Evolutionary conservation across 2,329 filamentous ascomycete species (phyloP).

Genomic region (Aspergillus udagawae): DNA sequence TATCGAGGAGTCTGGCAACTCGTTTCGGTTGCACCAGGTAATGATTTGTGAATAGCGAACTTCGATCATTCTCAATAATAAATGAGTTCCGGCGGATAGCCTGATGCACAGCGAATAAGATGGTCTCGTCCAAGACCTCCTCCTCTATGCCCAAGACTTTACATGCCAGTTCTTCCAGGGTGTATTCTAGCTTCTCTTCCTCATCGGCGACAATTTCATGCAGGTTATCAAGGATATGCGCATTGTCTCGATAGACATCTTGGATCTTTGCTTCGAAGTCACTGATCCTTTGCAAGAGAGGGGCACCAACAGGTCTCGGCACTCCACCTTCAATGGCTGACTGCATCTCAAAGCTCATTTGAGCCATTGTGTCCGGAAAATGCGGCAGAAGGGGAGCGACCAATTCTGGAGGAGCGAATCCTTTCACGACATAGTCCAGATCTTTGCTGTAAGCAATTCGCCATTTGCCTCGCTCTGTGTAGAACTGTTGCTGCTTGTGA

Average conservation of each 20-base stretch:
- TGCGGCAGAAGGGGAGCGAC: constrained; percentile 48
- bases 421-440: constrained; percentile 48
- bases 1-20: constrained; percentile 46
- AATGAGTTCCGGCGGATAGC: constrained; percentile 30
- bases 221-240: constrained; percentile 31
- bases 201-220: constrained; percentile 38
- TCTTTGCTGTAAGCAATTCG: constrained; percentile 32
- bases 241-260: constrained; percentile 33
- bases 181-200: constrained; percentile 28
- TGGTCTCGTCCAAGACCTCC: constrained; percentile 26
- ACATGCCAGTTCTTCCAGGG: constrained; percentile 35
- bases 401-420: constrained; percentile 44
- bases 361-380: constrained; percentile 41
- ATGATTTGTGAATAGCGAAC: constrained; percentile 31
- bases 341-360: constrained; percentile 29
- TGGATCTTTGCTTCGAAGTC: constrained; percentile 31
- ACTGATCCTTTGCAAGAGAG: constrained; percentile 32
- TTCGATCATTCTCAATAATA: constrained; percentile 31
- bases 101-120: constrained; percentile 34
- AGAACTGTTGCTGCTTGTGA: constrained; percentile 41
- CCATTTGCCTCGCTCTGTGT: constrained; percentile 42
- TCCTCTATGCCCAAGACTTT: constrained; percentile 29
- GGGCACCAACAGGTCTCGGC: constrained; percentile 34
- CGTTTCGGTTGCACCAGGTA: constrained; percentile 51
- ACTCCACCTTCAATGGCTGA: constrained; percentile 39